Base-by-base conservation (phyloP, 768 basidiomycete genomes). In the Collybia sordida region DNA sequence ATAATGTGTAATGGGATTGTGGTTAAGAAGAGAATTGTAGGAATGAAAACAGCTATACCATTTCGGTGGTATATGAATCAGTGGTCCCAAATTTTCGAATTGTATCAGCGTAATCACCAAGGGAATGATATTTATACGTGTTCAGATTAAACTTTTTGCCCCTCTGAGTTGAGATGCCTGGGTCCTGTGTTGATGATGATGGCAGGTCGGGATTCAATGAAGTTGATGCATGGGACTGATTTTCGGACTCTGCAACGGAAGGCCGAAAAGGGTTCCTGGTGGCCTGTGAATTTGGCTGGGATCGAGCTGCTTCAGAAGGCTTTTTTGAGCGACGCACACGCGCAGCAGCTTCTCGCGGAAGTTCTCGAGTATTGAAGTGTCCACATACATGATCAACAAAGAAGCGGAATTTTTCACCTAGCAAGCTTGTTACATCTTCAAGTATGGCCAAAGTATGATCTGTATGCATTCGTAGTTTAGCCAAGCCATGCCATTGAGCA, bases 401-500 rank as follows among this genome's bases (percentile, higher is more conserved):
- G 0, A 25, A 12, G 0, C 66, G 64, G 6, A 69, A 39, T 4
- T 36, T 19, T 3, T 44, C 18, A 1, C 70, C 61, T 3, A 71
- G 59, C 1, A 9, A 18, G 1, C 8, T 45, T 3, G 67, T 69
- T 1, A 37, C 38, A 0, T 22, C 7, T 3, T 59, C 53, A 1
- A 70, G 52, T 17, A 55, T 25, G 0, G 44, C 23, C 19, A 51
- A 15, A 23, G 51, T 52, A n/a, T n/a, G 12, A 27, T 52, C 28
- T 23, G 21, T 47, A 27, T 52, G 51, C 38, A 52, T 21, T 18
- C 19, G 38, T 22, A 52, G 45, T 39, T 52, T 52, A 35, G 51
- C 69, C 1, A 68, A 55, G 3, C 63, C 59, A 42, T 72, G 69
- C 68, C 67, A 71, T 7, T 60, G 50, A 0, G 56, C 61, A 2